Evolutionary conservation across 805 yeast genomes (phyloP), one percentile per base, ranked within the genome.

Genomic region (Metschnikowia vanudenii): DNA sequence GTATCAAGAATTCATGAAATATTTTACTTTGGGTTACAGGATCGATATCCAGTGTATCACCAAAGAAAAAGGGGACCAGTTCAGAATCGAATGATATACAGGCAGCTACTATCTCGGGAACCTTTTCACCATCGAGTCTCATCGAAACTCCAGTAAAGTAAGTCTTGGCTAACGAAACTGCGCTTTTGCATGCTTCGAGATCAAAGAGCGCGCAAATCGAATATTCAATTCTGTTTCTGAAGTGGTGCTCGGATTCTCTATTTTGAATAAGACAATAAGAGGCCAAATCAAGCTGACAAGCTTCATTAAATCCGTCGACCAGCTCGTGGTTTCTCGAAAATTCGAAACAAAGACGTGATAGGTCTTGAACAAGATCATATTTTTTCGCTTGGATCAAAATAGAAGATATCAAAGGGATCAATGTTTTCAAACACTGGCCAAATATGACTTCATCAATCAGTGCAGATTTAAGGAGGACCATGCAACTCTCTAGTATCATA

Each of bases 281-380:
- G 7, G 30, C 19, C 29, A 49, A 39, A 28, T 45, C 47, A 17
- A 42, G 11, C 24, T 37, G 18, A 14, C 45, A 29, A 4, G 44
- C 39, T 16, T 33, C 37, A n/a, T 22, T 18, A 22, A 39, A 39
- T 3, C 43, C 48, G 7, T 9, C 22, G 13, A n/a, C 16, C 47
- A 45, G 40, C 8, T 40, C 36, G 16, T 14, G 19, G 16, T 18
- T 30, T 18, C 43, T 41, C 10, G 47, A 49, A 22, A 38, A 47
- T n/a, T 47, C 47, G 24, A 52, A 50, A 17, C 49, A 50, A 14
- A 47, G 29, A 6, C 50, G 45, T 10, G 53, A 40, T 17, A 52
- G 26, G 13, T n/a, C 20, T 28, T 33, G 47, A n/a, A 42, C 35
- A 17, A 7, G 29, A 12, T 33, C 42, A 10, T 19, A 12, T 20